These are phyloP conservation scores for Lentinus brumalis DNA, from an alignment of 768 basidiomycete genomes.

Conservation along the genomic window DNA sequence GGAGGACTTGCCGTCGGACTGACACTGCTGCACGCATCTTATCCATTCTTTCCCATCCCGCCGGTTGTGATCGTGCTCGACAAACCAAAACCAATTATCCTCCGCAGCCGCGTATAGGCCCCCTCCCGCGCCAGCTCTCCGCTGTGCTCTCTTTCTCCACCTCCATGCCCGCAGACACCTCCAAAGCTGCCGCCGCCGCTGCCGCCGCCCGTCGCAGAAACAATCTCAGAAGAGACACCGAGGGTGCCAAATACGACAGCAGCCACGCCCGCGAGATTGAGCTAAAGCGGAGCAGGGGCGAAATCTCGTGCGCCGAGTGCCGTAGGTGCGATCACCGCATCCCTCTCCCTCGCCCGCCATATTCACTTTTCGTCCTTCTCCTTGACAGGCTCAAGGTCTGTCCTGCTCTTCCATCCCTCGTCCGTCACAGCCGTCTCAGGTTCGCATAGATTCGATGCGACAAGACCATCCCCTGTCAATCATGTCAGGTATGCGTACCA, in stretches of 20 bases:
- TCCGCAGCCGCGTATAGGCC: conserved; percentile 12
- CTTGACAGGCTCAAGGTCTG: conserved; percentile 30
- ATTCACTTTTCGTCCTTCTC: background rate
- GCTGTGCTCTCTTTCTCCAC: conserved; percentile 8
- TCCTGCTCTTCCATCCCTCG: background rate
- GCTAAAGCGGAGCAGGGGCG: conserved; percentile 69
- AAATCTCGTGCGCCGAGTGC: conserved; percentile 83
- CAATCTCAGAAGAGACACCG: conserved; percentile 26
- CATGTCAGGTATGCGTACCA: conserved; percentile 56
- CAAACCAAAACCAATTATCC: conserved; percentile 16
- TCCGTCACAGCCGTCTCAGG: background rate
- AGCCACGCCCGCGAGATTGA: conserved; percentile 54
- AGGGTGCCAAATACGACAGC: conserved; percentile 27
- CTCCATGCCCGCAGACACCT: conserved; percentile 31
- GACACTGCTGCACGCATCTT: background rate
- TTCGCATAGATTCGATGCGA: conserved; percentile 76
- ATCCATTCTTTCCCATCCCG: conserved; percentile 6
- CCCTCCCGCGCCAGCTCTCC: background rate
- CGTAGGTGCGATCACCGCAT: conserved; percentile 61
- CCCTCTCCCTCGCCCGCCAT: conserved; percentile 7
- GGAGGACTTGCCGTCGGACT: background rate
- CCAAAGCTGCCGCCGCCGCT: conserved; percentile 21
- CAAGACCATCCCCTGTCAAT: conserved; percentile 80
- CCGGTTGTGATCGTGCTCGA: conserved; percentile 10
- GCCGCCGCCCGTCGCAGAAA: conserved; percentile 25